Base-by-base conservation (phyloP, 139 green algal genomes). In the Chlamydomonas sphaeroides region DNA sequence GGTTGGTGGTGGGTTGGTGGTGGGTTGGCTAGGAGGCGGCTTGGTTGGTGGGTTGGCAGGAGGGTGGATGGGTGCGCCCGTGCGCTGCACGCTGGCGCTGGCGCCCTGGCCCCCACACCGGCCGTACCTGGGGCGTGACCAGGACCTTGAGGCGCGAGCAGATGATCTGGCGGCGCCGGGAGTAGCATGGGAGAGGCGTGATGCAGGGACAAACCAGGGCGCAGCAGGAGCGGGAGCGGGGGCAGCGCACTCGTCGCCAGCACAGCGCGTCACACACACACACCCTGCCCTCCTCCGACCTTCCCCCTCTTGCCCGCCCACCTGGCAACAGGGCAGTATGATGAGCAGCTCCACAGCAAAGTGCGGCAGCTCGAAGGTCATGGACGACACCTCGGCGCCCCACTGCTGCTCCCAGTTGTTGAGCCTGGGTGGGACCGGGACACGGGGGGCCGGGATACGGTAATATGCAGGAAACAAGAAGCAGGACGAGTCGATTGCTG, bases 351-450 rank as follows among this genome's bases (percentile, higher is more conserved):
- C 94, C 61, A 80, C 76, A 5, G 94, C 94, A 90, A 97, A 98
- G 81, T 97, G 94, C 10, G 94, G 94, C 72, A 98, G 91, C 92
- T 98, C 94, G 78, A 97, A 98, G 56, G 88, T 90, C 87, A 93
- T 90, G 79, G 67, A 86, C 35, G 65, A 88, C 71, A 87, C 90
- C 78, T 94, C 90, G 3, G 86, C 89, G 6, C 90, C 90, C 90
- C 87, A 94, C 62, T 92, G 84, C 82, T 94, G 89, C 87, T 98
- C 94, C 94, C 94, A 98, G 78, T 94, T 91, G 86, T 97, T 97
- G 32, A 97, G 90, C 91, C n/a, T n/a, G n/a, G n/a, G n/a, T n/a
- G n/a, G n/a, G n/a, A n/a, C n/a, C n/a, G n/a, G n/a, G n/a, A n/a
- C n/a, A n/a, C n/a, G n/a, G n/a, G n/a, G n/a, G n/a, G n/a, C n/a